Percentiles rank a stretch among this genome's conserved stretches.
These are phyloP conservation scores for Fusarium bulbicola DNA, from an alignment of 2,329 filamentous ascomycete species.

Conservation along the genomic window DNA sequence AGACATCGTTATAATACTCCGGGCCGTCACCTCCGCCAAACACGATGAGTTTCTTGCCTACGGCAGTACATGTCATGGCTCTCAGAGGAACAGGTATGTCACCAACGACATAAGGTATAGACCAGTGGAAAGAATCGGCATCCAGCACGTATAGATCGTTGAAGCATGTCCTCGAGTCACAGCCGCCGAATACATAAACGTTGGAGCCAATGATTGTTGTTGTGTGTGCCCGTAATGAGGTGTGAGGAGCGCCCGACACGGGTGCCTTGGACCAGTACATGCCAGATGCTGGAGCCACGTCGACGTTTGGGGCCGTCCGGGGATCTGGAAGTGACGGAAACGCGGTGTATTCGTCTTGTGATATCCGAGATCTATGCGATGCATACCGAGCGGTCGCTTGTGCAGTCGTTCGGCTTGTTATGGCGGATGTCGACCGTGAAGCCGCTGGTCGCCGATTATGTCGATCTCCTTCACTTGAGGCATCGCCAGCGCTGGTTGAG, in stretches of 20 bases:
- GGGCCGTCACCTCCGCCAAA: slow-evolving; percentile 77
- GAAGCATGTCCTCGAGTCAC: slow-evolving; percentile 73
- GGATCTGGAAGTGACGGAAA: slow-evolving; percentile 68
- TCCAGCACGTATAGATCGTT: slow-evolving; percentile 76
- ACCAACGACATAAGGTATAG: slow-evolving; percentile 69
- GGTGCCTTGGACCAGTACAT: slow-evolving; percentile 78
- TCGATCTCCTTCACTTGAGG: slow-evolving; percentile 41
- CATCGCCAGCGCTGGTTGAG: slow-evolving; percentile 36
- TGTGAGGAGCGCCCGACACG: slow-evolving; percentile 69
- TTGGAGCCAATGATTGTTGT: slow-evolving; percentile 73
- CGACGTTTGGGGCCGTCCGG: slow-evolving; percentile 66
- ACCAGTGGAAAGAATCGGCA: slow-evolving; percentile 76
- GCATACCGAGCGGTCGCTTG: slow-evolving; percentile 30
- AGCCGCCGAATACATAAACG: slow-evolving; percentile 75
- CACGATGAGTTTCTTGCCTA: slow-evolving; percentile 74
- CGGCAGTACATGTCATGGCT: slow-evolving; percentile 77
- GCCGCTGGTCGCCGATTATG: slow-evolving; percentile 52
- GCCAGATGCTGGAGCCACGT: slow-evolving; percentile 70
- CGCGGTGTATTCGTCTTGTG: slow-evolving; percentile 54
- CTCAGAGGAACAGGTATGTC: slow-evolving; percentile 72
- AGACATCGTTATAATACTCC: slow-evolving; percentile 77
- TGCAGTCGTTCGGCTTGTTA: slow-evolving; percentile 49
- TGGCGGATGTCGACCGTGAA: slow-evolving; percentile 64
- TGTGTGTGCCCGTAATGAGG: slow-evolving; percentile 72
- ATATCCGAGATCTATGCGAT: slow-evolving; percentile 37